Evolutionary conservation across 176 grass and related monocot species (phyloP), one percentile per base, ranked within the genome.

Genomic region (Typha latifolia): DNA sequence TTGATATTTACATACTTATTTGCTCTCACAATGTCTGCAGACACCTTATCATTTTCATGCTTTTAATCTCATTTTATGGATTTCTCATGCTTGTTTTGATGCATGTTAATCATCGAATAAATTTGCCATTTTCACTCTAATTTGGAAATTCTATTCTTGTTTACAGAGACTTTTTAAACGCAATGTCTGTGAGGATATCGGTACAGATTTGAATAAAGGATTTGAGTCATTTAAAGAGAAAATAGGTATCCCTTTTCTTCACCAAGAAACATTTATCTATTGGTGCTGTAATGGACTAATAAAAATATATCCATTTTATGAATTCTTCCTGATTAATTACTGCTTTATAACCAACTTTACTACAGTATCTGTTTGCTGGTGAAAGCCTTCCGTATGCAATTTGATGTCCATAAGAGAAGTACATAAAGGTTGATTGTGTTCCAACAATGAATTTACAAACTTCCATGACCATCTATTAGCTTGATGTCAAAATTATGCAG

Each of bases 161-260:
- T 29, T 75, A 62, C 82, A 99, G 94, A 90, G 94, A 68, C 89
- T 93, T 71, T 99, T 99, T 83, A 99, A 99, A 82, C 86, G 86
- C 49, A 78, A 78, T 66, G 72, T 99, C 66, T 84, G 81, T 74
- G 89, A 99, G 18, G 87, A 89, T 74, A 37, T 81, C 12, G 94
- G 94, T 62, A 72, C 87, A 31, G 76, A 99, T 83, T 80, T 99
- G 43, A 99, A 93, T 82, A 85, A 79, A 84, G 94, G 94, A 32
- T 99, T 93, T 37, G 94, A 93, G 32, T 61, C 94, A 69, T 99
- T 90, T 62, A 66, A 83, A 59, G 94, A 93, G 64, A 99, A 99
- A 82, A 93, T 14, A 93, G 94, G 94, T 99, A 70, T 19, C 14
- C 2, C 8, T 21, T 43, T 9, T 43, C 9, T 6, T 43, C 37